Evolutionary conservation across 2,329 filamentous ascomycete species (phyloP), one percentile per base, ranked within the genome.

Genomic region (Pseudogymnoascus sp.): DNA sequence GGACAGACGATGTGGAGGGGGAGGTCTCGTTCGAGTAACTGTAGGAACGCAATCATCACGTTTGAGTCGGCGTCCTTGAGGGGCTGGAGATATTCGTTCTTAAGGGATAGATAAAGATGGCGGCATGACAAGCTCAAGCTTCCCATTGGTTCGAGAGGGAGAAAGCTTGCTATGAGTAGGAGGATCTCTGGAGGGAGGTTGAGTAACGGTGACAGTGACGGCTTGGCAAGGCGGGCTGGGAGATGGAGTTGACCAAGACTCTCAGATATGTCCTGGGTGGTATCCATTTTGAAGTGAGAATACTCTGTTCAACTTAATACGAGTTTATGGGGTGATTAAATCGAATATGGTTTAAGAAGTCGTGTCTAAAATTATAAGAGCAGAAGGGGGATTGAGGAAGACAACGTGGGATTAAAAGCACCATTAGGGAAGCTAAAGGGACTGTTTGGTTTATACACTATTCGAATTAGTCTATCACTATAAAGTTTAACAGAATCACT

Each of bases 151-250:
- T 57, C 60, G 12, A 36, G 20, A 1, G 60, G 58, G 4, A 63
- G 58, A 61, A 60, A 61, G 39, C 57, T 59, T 39, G 47, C 8
- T 54, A 61, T 63, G 20, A 37, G 62, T 59, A 61, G 43, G 12
- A 62, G 60, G 14, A 63, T 54, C 8, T 63, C 63, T 43, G 25
- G 30, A 59, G 63, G 63, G 58, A 65, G 63, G 16, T 59, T 61
- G 9, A 20, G 16, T 41, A 65, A 18, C 8, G 60, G 58, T 12
- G 60, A 58, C 2, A 18, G 18, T 37, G 61, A 28, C 25, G 47
- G 38, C n/a, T 38, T n/a, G 3, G 35, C 16, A 20, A 62, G 35
- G 11, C 14, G 39, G 4, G 39, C 6, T 43, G 12, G 39, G 18
- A 18, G 9, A n/a, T 39, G 16, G 37, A 6, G 20, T n/a, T 14